These are phyloP conservation scores for Peronospora belbahrii DNA, from an alignment of 352 stramenopile species.

Conservation along the genomic window DNA sequence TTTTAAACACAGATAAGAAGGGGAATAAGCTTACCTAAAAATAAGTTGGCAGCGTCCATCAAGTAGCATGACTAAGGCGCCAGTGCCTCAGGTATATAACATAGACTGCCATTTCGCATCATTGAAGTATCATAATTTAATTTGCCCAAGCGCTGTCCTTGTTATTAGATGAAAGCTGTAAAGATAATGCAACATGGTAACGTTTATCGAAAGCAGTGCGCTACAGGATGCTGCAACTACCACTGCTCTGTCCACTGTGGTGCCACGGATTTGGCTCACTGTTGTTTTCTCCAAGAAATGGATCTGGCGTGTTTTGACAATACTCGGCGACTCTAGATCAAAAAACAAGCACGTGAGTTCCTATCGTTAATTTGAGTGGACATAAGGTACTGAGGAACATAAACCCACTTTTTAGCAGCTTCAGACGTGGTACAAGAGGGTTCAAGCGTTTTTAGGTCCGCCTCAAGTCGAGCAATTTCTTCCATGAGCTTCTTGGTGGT, in stretches of 20 bases:
- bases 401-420: slow-evolving; percentile 65
- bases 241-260: slow-evolving; percentile 49
- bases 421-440: slow-evolving; percentile 70
- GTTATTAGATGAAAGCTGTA: slow-evolving; percentile 18
- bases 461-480: slow-evolving; percentile 66
- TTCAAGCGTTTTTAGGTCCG: slow-evolving; percentile 76
- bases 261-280: slow-evolving; percentile 60
- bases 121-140: slow-evolving; percentile 1
- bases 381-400: not conserved
- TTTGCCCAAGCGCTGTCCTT: slow-evolving; percentile 5
- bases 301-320: slow-evolving; percentile 61
- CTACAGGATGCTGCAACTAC: slow-evolving; percentile 61
- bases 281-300: slow-evolving; percentile 73
- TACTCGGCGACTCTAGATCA: slow-evolving; percentile 56
- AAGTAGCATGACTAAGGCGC: slow-evolving; percentile 25
- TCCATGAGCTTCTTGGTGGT: slow-evolving; percentile 75
- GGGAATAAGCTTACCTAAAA: slow-evolving; percentile 16
- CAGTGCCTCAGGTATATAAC: slow-evolving; percentile 24
- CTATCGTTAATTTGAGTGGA: not conserved
- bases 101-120: slow-evolving; percentile 34
- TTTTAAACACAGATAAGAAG: slow-evolving; percentile 64
- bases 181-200: not conserved
- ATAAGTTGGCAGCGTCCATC: slow-evolving; percentile 19
- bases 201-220: not conserved
- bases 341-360: not conserved